phyloP scores from a whole-genome alignment of 192 early-diverging fungal species.

The Spizellomyces sp. region DNA sequence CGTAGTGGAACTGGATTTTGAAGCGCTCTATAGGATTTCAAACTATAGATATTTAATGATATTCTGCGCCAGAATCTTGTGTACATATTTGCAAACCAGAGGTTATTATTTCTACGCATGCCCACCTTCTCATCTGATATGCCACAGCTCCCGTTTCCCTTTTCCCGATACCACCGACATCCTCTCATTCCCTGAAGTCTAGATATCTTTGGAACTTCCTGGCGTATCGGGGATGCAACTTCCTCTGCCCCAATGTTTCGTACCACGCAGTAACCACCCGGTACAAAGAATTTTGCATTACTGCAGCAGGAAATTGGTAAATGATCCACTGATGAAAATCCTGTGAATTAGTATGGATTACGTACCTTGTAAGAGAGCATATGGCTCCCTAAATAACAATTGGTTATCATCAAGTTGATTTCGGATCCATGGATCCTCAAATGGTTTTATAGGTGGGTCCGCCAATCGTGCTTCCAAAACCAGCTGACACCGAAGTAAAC shows the following conservation, averaged over 20 bases:
- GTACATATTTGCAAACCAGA: no score
- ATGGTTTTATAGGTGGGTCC: slow-evolving; percentile 4
- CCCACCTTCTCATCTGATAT: no score
- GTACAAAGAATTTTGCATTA: slow-evolving; percentile 24
- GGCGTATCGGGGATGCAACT: slow-evolving; percentile 9
- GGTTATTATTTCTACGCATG: no score
- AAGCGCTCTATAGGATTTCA: no score
- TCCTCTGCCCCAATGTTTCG: background rate
- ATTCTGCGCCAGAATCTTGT: no score
- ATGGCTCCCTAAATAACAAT: slow-evolving; percentile 6
- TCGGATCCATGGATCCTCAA: background rate
- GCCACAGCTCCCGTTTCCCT: no score
- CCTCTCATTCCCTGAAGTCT: slow-evolving; percentile 13
- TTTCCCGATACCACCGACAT: no score
- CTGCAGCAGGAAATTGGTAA: background rate
- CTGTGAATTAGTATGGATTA: background rate
- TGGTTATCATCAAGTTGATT: background rate
- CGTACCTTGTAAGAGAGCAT: slow-evolving; percentile 17
- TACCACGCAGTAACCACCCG: slow-evolving; percentile 24
- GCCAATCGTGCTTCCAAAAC: slow-evolving; percentile 8
- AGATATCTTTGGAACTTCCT: slow-evolving; percentile 23
- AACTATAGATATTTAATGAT: no score
- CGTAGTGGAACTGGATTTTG: no score
- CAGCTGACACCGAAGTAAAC: slow-evolving; percentile 14
- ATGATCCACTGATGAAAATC: background rate